Evolutionary conservation across 495 filamentous ascomycete genomes (phyloP), one percentile per base, ranked within the genome.

Genomic region (Rusavskia elegans): DNA sequence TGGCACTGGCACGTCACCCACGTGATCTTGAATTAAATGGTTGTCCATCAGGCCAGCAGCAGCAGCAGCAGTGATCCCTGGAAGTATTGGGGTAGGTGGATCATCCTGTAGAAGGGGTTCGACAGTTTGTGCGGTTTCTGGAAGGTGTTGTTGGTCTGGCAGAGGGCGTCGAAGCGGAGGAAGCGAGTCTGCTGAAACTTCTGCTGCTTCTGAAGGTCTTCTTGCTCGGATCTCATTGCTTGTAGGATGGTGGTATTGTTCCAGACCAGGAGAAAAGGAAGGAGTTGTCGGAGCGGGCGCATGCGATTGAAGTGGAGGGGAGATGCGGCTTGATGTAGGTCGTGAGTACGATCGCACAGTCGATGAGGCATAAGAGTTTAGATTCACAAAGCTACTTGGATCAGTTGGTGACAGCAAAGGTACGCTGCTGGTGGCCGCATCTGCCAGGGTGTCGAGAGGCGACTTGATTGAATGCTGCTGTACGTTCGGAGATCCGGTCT

Each of bases 391-490:
- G 37, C 37, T 21, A 30, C n/a, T 46, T 32, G 52, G 29, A 53
- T 52, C 50, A 11, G 54, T 38, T 45, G 57, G 57, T 41, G 59
- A 62, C 17, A 52, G 54, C 29, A 59, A 41, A 13, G 57, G 57
- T 30, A 44, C 53, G 21, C 59, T 57, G 45, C 44, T 57, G 40
- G 59, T 62, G n/a, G 59, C 59, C 11, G 57, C 59, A 39, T 45
- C 55, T 4, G 59, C 59, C 19, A 62, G 55, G n/a, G 59, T 58
- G 38, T 62, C 59, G 23, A 62, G 57, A 2, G 59, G 59, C 5
- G 59, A 62, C 2, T 54, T 57, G 25, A 62, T 20, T 13, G 59
- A 59, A 17, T 49, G 35, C 19, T 45, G 49, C 44, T 14, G 32
- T 13, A 29, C 44, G 23, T 8, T 6, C 0, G 23, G 11, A 29